A percentile compares a stretch with the other conserved stretches of the same genome.
phyloP scores from a whole-genome alignment of 1,139 yeast species.

The Oligophagozyma castellii region DNA sequence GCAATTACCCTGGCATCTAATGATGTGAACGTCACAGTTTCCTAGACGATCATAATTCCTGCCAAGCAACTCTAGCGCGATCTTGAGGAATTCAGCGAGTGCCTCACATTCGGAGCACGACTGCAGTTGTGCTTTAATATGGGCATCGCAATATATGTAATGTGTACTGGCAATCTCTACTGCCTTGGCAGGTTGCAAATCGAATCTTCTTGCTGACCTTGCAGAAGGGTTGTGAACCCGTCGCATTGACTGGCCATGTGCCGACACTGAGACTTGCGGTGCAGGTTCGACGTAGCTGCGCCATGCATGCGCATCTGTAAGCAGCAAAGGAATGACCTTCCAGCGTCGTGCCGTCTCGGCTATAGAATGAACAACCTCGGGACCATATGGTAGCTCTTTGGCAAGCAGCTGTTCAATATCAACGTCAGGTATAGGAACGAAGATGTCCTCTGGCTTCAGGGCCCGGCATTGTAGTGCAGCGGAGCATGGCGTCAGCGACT shows the following conservation, averaged over 20 bases:
- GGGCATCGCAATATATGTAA: conserved; percentile 17
- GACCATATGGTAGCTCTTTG: too few relatives aligned
- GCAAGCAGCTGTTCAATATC: too few relatives aligned
- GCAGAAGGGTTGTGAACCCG: conserved; percentile 15
- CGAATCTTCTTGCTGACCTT: too few relatives aligned
- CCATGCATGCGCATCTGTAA: conserved; percentile 16
- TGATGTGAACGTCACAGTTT: too few relatives aligned
- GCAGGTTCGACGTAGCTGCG: conserved; percentile 1
- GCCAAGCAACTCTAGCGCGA: neutral
- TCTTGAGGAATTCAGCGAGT: neutral
- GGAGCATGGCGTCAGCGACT: too few relatives aligned
- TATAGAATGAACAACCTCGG: too few relatives aligned
- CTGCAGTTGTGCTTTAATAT: neutral
- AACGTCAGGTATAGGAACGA: too few relatives aligned
- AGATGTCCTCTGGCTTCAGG: too few relatives aligned
- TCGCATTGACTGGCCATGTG: conserved; percentile 1
- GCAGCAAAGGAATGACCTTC: conserved; percentile 17
- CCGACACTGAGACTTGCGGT: conserved; percentile 1
- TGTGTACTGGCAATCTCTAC: conserved; percentile 17
- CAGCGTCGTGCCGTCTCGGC: too few relatives aligned
- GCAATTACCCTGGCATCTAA: too few relatives aligned
- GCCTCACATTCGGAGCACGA: neutral
- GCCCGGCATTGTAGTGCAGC: too few relatives aligned
- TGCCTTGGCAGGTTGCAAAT: conserved; percentile 22
- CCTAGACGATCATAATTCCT: too few relatives aligned